Evolutionary conservation across 2,329 filamentous ascomycete species (phyloP).

Genomic region (Tolypocladium cylindrosporum): DNA sequence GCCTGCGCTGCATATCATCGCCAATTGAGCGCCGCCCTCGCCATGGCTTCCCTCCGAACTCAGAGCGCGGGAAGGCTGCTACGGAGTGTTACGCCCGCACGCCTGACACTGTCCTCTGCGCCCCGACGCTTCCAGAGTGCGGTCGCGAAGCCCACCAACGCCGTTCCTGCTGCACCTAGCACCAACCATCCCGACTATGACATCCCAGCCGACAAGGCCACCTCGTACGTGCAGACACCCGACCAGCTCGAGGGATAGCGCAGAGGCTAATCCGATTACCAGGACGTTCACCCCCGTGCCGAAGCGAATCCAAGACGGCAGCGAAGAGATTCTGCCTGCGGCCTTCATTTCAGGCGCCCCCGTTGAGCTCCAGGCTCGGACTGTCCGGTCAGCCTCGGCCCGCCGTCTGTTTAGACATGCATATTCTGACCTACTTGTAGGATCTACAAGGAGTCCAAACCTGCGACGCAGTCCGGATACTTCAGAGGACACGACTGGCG

Average conservation of each 20-base stretch:
- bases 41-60: constrained; percentile 59
- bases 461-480: constrained; percentile 90
- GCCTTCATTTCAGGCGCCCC: constrained; percentile 87
- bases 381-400: constrained; percentile 62
- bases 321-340: constrained; percentile 71
- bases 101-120: constrained; percentile 28
- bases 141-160: constrained; percentile 30
- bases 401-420: neutral
- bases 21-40: constrained; percentile 19
- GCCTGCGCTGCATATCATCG: constrained; percentile 18
- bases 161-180: constrained; percentile 24
- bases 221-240: constrained; percentile 52
- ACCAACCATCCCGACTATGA: constrained; percentile 72
- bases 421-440: constrained; percentile 33
- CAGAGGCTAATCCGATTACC: constrained; percentile 1
- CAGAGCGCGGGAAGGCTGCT: constrained; percentile 42
- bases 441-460: constrained; percentile 85
- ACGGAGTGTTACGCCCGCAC: constrained; percentile 30
- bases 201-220: constrained; percentile 74
- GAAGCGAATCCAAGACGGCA: constrained; percentile 81
- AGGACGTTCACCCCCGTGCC: constrained; percentile 89
- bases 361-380: constrained; percentile 84
- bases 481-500: constrained; percentile 83
- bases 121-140: constrained; percentile 47
- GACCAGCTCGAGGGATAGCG: neutral